Percentiles rank a stretch among this genome's conserved stretches.
Conservation (phyloP, 768 basidiomycete species). For the Porpolomopsis calyptriformis region DNA sequence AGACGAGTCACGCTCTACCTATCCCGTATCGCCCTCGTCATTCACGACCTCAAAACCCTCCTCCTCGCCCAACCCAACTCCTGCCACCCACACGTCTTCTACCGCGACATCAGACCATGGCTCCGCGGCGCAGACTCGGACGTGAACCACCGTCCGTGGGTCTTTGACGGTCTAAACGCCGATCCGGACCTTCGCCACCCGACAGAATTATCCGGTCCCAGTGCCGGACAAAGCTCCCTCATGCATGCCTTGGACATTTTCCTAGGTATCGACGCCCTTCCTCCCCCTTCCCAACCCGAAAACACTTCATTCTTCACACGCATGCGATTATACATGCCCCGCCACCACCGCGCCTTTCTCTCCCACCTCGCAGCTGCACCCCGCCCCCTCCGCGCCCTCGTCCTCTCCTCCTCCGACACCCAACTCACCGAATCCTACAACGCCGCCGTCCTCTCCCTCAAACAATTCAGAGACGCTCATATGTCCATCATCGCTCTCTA, state of each 20-base stretch:
- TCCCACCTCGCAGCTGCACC: slow-evolving; percentile 52
- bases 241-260: slow-evolving; percentile 71
- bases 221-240: slow-evolving; percentile 75
- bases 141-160: slow-evolving; percentile 33
- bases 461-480: slow-evolving; percentile 70
- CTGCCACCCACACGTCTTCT: slow-evolving; percentile 71
- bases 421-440: slow-evolving; percentile 53
- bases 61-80: slow-evolving; percentile 59
- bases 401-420: slow-evolving; percentile 25
- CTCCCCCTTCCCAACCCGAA: slow-evolving; percentile 19
- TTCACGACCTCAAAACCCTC: slow-evolving; percentile 55
- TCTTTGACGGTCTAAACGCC: slow-evolving; percentile 48
- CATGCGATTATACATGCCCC: slow-evolving; percentile 82
- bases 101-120: slow-evolving; percentile 72
- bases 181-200: slow-evolving; percentile 32
- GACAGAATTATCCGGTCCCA: slow-evolving; percentile 65
- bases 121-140: slow-evolving; percentile 65
- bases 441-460: slow-evolving; percentile 51
- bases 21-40: slow-evolving; percentile 46
- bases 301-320: slow-evolving; percentile 55
- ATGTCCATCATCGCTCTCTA: slow-evolving; percentile 69
- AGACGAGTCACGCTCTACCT: slow-evolving; percentile 63
- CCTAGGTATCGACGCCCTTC: slow-evolving; percentile 54
- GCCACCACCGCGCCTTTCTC: slow-evolving; percentile 68
- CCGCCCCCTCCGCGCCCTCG: slow-evolving; percentile 52